phyloP scores from a whole-genome alignment of 148 eudicot genomes.

The Silene latifolia region DNA sequence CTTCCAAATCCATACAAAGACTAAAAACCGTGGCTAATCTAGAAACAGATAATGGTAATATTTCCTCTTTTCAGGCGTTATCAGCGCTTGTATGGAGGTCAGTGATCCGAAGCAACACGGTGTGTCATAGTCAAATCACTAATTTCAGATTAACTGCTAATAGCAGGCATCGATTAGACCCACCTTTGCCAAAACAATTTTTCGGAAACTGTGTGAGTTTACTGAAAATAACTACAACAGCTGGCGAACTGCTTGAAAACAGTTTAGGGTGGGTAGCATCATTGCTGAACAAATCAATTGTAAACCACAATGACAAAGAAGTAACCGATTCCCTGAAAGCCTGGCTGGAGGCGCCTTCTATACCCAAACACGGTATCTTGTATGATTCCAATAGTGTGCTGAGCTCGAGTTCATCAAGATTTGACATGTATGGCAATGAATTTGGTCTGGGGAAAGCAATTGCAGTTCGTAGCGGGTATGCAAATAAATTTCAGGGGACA shows the following conservation, averaged over 20 bases:
- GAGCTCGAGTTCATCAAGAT: conserved; percentile 22
- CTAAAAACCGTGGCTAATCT: conserved; percentile 29
- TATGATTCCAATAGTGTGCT: conserved; percentile 13
- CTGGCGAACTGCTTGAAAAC: conserved; percentile 11
- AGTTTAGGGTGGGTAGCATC: conserved; percentile 25
- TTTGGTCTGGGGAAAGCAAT: conserved; percentile 27
- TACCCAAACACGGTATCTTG: conserved; percentile 2
- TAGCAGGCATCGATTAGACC: conserved; percentile 27
- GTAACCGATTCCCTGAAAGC: not conserved
- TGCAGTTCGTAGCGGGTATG: conserved; percentile 23
- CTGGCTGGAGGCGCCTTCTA: conserved; percentile 14
- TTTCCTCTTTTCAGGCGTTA: conserved; percentile 36
- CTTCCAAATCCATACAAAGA: conserved; percentile 14
- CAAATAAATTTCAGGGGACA: conserved; percentile 18
- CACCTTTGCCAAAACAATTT: conserved; percentile 25
- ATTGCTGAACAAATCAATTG: conserved; percentile 18
- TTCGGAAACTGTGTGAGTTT: conserved; percentile 25
- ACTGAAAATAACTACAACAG: not conserved
- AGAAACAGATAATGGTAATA: not conserved
- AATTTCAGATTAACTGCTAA: not conserved
- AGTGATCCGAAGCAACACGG: conserved; percentile 24
- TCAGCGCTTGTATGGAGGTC: conserved; percentile 36
- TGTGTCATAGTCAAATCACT: no score
- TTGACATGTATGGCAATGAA: conserved; percentile 31
- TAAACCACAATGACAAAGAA: conserved; percentile 8